Percentiles rank a stretch among this genome's conserved stretches.
phyloP scores from a whole-genome alignment of 176 grass and related monocot genomes.

The Leersia perrieri region DNA sequence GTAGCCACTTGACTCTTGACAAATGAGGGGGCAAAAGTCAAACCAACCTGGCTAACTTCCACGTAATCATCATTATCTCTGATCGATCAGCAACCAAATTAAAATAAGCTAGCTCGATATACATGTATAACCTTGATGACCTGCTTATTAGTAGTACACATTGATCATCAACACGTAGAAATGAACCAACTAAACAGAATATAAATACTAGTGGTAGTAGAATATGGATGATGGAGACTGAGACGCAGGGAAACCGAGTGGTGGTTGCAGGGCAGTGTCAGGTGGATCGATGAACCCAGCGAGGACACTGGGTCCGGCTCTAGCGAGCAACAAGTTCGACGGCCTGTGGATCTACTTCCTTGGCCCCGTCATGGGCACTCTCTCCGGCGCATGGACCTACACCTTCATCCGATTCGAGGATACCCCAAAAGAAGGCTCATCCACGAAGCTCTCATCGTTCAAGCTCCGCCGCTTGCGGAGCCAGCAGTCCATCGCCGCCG shows the following conservation, averaged over 20 bases:
- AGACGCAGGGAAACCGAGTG: constrained; percentile 42
- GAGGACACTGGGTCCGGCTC: constrained; percentile 85
- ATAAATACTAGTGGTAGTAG: neutral
- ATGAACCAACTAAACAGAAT: neutral
- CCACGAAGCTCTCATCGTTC: constrained; percentile 71
- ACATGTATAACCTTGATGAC: neutral
- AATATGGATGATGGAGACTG: neutral
- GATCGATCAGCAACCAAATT: neutral
- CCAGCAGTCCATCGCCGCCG: constrained; percentile 54
- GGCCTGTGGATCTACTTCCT: constrained; percentile 96
- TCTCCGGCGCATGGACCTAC: constrained; percentile 73
- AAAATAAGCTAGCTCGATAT: neutral
- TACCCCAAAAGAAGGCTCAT: constrained; percentile 13
- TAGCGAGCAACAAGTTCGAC: constrained; percentile 68
- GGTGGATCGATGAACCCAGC: constrained; percentile 99
- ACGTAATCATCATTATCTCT: neutral
- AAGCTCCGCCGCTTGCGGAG: constrained; percentile 88
- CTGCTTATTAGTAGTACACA: neutral
- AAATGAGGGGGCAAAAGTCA: constrained; percentile 5
- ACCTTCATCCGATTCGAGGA: constrained; percentile 67
- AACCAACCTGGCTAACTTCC: constrained; percentile 6
- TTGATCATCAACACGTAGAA: neutral
- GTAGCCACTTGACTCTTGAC: constrained; percentile 12
- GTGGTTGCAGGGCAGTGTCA: constrained; percentile 81
- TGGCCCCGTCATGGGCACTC: constrained; percentile 67